Evolutionary conservation across 345 rosid genomes (phyloP), one percentile per base, ranked within the genome.

Genomic region (Salix brachista): DNA sequence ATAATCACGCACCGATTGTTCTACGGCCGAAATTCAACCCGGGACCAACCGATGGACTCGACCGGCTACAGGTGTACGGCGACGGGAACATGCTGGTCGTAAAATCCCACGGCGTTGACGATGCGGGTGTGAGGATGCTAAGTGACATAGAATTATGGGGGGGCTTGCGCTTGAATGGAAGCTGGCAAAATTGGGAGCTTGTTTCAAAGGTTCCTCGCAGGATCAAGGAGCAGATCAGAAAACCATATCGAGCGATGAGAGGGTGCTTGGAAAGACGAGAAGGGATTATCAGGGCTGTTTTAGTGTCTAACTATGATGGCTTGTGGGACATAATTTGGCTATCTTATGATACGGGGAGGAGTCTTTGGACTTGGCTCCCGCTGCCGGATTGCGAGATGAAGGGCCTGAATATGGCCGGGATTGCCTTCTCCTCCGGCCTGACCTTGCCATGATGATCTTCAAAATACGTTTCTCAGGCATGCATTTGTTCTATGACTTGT

Each of bases 361-460:
- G 80, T 23, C 13, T 75, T 14, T 93, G 96, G 93, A 73, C 32
- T 25, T 84, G 83, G 85, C 56, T 88, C 60, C 86, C 85, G 7
- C 19, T 90, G 16, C 90, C 92, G 14, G 85, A 85, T 76, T 86
- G 91, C 75, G 81, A 80, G 64, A 90, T 88, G 88, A 88, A 79
- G 74, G 94, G 94, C 32, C 87, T 85, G 19, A 90, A 90, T 75
- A 85, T 91, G 93, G 96, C 92, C 1, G 97, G 96, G 28, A 83
- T 91, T 62, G 85, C 90, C 37, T 87, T 93, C 75, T 90, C 92
- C 19, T 85, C 87, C 28, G 90, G 94, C 65, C 94, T 90, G 60
- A 83, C 90, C 30, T 70, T 89, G 46, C 82, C 83, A 26, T 82
- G 70, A 75, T 71, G 64, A 12, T 28, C 39, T 6, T 6, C 46